Evolutionary conservation across 1,139 yeast species (phyloP), one percentile per base, ranked within the genome.

Genomic region (Hansenula anomala): DNA sequence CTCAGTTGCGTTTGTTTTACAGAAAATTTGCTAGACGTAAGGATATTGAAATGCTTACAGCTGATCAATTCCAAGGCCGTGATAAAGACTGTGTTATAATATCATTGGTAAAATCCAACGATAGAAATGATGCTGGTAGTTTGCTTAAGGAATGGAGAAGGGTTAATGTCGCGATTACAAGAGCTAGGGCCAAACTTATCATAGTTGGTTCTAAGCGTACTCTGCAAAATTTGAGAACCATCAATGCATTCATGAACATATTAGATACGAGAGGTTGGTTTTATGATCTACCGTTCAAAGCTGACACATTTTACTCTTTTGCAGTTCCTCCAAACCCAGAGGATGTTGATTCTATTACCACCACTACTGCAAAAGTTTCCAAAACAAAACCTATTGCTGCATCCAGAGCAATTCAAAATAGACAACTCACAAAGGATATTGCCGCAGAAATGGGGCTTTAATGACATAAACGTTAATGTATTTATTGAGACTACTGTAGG

Each of bases 31-130:
- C 58, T 0, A 55, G 58, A 3, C 59, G 65, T 15, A 57, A 58
- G 4, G 73, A 68, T 0, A 64, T 92, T 29, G 97, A 92, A 51
- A 72, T 87, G 20, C 66, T 92, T 44, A 94, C 98, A 0, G 97
- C 97, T 0, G 99, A 94, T 59, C 92, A 87, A 48, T 92, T 85
- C 49, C 98, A 94, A 61, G 99, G 98, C 0, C 72, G 97, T 40
- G 99, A 94, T 58, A 92, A 89, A 58, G 94, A 89, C 37, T 82
- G 96, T 52, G 79, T 94, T 13, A 76, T 94, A 3, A 78, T 94
- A 7, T 89, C 97, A 1, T 64, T 92, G 47, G 97, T 90, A 4
- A 69, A 96, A 33, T 82, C 96, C 2, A 92, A 90, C 55, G 65
- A 67, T 3, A 73, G 75, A n/a, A 67, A 71, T 13, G 71, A 69